Conservation (phyloP, 1,284 basidiomycete genomes). For the Cutaneotrichosporon sp. region DNA sequence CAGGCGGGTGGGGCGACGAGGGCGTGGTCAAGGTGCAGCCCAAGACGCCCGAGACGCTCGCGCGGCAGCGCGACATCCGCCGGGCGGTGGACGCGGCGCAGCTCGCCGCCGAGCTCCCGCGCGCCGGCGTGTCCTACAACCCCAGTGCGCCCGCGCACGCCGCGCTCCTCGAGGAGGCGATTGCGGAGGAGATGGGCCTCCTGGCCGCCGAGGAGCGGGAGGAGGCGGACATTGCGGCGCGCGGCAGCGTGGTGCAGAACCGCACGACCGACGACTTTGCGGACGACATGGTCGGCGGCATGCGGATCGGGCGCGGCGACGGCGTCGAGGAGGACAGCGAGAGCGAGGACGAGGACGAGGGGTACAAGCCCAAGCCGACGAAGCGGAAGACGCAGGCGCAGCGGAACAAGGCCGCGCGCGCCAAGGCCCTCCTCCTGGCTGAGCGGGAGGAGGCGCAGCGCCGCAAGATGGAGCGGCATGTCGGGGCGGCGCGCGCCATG, state of each 20-base stretch:
- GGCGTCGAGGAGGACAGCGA: slow-evolving; percentile 49
- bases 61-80: slow-evolving; percentile 33
- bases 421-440: slow-evolving; percentile 28
- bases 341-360: slow-evolving; percentile 29
- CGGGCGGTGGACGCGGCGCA: slow-evolving; percentile 24
- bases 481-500: slow-evolving; percentile 32
- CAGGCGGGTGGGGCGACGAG: slow-evolving; percentile 47
- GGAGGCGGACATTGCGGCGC: slow-evolving; percentile 55
- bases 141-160: slow-evolving; percentile 76
- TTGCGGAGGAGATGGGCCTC: slow-evolving; percentile 66
- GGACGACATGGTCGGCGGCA: slow-evolving; percentile 57
- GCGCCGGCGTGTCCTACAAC: slow-evolving; percentile 92
- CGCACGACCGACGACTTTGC: slow-evolving; percentile 36
- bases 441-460: slow-evolving; percentile 30
- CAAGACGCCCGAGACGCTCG: slow-evolving; percentile 47
- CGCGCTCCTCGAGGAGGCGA: slow-evolving; percentile 70
- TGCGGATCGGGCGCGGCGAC: slow-evolving; percentile 62
- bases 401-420: slow-evolving; percentile 47
- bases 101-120: slow-evolving; percentile 70
- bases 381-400: slow-evolving; percentile 64
- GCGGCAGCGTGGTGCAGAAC: slow-evolving; percentile 61
- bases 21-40: slow-evolving; percentile 33
- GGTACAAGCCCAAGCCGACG: slow-evolving; percentile 55
- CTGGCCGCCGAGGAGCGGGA: slow-evolving; percentile 62
- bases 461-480: slow-evolving; percentile 32